phyloP scores from a whole-genome alignment of 768 basidiomycete genomes.

The Pulveroboletus sp. region DNA sequence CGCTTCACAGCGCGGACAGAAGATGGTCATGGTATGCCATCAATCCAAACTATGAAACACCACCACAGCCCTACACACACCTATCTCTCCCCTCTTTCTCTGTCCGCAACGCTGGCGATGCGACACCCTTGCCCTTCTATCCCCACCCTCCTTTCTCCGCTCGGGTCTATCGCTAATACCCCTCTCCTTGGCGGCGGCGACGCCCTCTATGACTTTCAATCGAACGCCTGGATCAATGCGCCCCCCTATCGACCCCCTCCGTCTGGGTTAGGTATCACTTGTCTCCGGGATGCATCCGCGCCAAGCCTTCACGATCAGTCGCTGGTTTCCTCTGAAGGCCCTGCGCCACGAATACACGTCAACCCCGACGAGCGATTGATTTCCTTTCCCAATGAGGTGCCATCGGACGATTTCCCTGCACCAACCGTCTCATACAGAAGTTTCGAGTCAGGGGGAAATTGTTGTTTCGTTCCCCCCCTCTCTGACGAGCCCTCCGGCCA shows the following conservation, averaged over 20 bases:
- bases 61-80: constrained; percentile 21
- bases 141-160: constrained; percentile 29
- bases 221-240: constrained; percentile 23
- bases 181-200: not conserved
- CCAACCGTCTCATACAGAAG: not conserved
- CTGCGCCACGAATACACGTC: constrained; percentile 2
- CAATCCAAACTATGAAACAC: constrained; percentile 22
- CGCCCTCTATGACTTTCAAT: constrained; percentile 26
- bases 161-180: constrained; percentile 11
- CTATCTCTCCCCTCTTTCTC: constrained; percentile 9
- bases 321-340: not conserved
- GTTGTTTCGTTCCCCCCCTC: not conserved
- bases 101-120: constrained; percentile 31
- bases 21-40: too few species aligned
- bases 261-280: constrained; percentile 27
- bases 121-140: constrained; percentile 15
- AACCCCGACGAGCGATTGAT: not conserved
- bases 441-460: not conserved
- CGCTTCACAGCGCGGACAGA: too few species aligned
- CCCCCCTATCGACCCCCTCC: constrained; percentile 12
- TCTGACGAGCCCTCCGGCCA: not conserved
- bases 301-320: not conserved
- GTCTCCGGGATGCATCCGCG: not conserved
- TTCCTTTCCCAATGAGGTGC: not conserved
- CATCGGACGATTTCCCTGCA: not conserved